These are phyloP conservation scores for Selaginella tamariscina DNA, from an alignment of 75 land plant genomes.

Conservation along the genomic window DNA sequence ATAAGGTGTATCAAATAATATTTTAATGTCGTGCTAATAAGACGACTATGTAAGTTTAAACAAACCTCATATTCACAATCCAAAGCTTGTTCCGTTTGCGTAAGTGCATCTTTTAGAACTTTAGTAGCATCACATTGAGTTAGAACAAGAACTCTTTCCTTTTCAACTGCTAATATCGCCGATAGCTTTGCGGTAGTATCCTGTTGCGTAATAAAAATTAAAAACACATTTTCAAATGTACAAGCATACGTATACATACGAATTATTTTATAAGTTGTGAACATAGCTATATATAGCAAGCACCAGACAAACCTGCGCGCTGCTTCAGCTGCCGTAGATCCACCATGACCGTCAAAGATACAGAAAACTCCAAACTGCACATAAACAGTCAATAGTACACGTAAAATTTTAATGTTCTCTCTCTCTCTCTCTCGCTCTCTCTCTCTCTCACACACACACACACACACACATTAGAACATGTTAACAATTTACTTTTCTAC, in stretches of 20 bases:
- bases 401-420: too few relatives aligned
- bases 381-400: too few relatives aligned
- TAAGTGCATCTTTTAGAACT: slow-evolving; percentile 71
- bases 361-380: slow-evolving; percentile 83
- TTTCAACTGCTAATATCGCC: slow-evolving; percentile 38
- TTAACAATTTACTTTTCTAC: too few relatives aligned
- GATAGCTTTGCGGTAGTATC: slow-evolving; percentile 60
- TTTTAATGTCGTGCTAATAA: too few relatives aligned
- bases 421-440: too few relatives aligned
- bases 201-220: slow-evolving; percentile 24
- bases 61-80: slow-evolving; percentile 77
- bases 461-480: too few relatives aligned
- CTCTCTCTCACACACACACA: too few relatives aligned
- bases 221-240: slow-evolving; percentile 30
- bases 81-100: slow-evolving; percentile 61
- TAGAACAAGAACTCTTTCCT: slow-evolving; percentile 41
- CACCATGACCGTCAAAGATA: slow-evolving; percentile 98
- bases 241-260: slow-evolving; percentile 26
- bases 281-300: too few relatives aligned
- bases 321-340: slow-evolving; percentile 64
- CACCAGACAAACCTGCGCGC: slow-evolving; percentile 86
- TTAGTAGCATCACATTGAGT: slow-evolving; percentile 61
- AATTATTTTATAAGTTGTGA: too few relatives aligned
- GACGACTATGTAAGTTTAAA: too few relatives aligned
- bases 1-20: too few relatives aligned